phyloP scores from a whole-genome alignment of 768 basidiomycete species.

The Tylopilus cervinicoccineus region DNA sequence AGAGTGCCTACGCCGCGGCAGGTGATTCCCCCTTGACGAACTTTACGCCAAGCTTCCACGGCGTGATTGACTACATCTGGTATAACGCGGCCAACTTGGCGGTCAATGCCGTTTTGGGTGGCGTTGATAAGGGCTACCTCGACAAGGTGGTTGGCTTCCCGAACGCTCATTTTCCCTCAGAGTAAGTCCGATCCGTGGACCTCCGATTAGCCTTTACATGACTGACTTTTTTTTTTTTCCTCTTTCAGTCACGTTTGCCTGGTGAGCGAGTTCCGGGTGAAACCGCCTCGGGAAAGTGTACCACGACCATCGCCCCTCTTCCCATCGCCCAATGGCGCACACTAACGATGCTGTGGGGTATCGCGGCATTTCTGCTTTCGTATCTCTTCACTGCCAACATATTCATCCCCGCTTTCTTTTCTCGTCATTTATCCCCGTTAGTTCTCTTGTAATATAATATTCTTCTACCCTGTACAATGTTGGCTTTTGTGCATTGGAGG shows the following conservation, averaged over 20 bases:
- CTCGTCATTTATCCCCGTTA: slow-evolving; percentile 23
- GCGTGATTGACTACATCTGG: slow-evolving; percentile 93
- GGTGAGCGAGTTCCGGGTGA: slow-evolving; percentile 73
- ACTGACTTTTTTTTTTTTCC: slow-evolving; percentile 12
- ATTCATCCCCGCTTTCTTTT: slow-evolving; percentile 11
- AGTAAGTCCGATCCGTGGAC: slow-evolving; percentile 54
- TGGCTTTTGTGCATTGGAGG: slow-evolving; percentile 22
- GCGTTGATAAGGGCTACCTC: slow-evolving; percentile 80
- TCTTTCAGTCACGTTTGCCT: slow-evolving; percentile 65
- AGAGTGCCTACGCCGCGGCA: slow-evolving; percentile 72
- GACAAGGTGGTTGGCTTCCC: slow-evolving; percentile 95
- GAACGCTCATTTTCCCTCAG: slow-evolving; percentile 93
- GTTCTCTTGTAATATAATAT: slow-evolving; percentile 24
- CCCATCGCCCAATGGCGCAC: slow-evolving; percentile 35
- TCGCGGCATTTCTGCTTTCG: background rate
- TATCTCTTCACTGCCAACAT: background rate
- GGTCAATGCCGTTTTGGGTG: slow-evolving; percentile 82
- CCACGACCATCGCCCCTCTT: slow-evolving; percentile 38
- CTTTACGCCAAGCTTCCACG: slow-evolving; percentile 82
- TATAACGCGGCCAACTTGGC: slow-evolving; percentile 70
- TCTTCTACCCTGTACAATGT: slow-evolving; percentile 26
- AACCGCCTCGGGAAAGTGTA: slow-evolving; percentile 54
- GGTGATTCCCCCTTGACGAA: slow-evolving; percentile 80
- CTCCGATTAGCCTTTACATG: slow-evolving; percentile 1
- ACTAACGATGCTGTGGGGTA: slow-evolving; percentile 17